phyloP scores from a whole-genome alignment of 345 rosid species.

The Aegle marmelos region DNA sequence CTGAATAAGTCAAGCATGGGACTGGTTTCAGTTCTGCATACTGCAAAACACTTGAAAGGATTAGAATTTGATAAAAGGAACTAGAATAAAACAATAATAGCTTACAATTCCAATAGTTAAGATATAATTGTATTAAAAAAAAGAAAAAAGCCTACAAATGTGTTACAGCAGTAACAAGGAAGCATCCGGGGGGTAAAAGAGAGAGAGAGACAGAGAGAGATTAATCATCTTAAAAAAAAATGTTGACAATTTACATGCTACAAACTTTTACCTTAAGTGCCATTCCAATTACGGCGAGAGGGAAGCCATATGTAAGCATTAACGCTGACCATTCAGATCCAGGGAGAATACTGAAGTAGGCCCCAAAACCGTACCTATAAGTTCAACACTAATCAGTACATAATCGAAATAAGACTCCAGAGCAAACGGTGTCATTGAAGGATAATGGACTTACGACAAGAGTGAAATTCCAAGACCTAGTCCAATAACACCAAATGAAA shows the following conservation, averaged over 20 bases:
- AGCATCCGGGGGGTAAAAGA: too few species aligned
- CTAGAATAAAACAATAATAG: background rate
- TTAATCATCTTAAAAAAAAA: background rate
- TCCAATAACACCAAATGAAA: conserved; percentile 90
- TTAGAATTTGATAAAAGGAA: background rate
- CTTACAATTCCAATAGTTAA: background rate
- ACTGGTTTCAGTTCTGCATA: conserved; percentile 98
- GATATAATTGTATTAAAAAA: background rate
- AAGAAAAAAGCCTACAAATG: background rate
- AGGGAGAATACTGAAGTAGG: conserved; percentile 87
- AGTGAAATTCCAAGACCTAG: conserved; percentile 75
- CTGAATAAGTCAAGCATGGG: conserved; percentile 77
- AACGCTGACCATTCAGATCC: conserved; percentile 98
- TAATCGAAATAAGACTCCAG: conserved; percentile 4
- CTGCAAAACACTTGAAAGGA: conserved; percentile 35
- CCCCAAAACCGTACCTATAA: conserved; percentile 88
- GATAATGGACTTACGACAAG: conserved; percentile 58
- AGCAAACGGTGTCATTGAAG: background rate
- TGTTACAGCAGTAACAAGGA: background rate
- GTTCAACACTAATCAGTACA: conserved; percentile 8
- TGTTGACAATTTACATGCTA: background rate
- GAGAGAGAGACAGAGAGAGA: too few species aligned
- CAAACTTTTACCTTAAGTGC: conserved; percentile 75
- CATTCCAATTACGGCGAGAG: conserved; percentile 97
- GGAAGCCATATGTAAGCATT: conserved; percentile 95